Evolutionary conservation across 176 grass and related monocot genomes (phyloP).

Genomic region (Poa annua): DNA sequence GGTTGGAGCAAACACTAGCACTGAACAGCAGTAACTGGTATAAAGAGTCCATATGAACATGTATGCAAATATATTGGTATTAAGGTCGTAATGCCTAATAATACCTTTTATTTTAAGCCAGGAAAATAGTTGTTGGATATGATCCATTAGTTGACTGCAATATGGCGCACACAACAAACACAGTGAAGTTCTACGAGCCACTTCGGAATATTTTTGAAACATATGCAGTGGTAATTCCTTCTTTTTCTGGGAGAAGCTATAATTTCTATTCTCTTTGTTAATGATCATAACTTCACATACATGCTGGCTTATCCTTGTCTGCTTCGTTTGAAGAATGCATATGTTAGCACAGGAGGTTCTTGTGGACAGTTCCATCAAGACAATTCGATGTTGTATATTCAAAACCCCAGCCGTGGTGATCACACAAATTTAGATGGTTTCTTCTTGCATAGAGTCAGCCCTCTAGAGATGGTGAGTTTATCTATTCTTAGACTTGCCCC

Average conservation of each 20-base stretch:
- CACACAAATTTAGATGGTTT: slow-evolving; percentile 38
- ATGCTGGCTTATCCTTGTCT: neutral
- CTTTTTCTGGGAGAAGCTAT: neutral
- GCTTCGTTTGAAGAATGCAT: slow-evolving; percentile 34
- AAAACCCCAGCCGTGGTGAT: slow-evolving; percentile 32
- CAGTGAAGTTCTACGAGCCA: neutral
- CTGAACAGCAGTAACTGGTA: slow-evolving; percentile 49
- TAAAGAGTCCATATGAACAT: neutral
- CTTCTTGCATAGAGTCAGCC: slow-evolving; percentile 44
- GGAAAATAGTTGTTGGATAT: slow-evolving; percentile 62
- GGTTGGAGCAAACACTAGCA: slow-evolving; percentile 45
- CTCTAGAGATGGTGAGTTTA: slow-evolving; percentile 50
- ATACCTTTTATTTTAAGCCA: slow-evolving; percentile 39
- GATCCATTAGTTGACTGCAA: slow-evolving; percentile 43
- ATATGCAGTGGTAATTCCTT: slow-evolving; percentile 53
- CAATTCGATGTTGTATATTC: slow-evolving; percentile 37
- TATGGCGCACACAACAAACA: neutral
- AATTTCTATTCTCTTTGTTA: slow-evolving; percentile 5
- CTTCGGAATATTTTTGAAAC: slow-evolving; percentile 39
- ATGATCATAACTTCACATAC: neutral
- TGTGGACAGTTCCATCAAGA: slow-evolving; percentile 42
- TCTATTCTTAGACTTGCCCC: neutral
- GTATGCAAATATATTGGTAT: neutral
- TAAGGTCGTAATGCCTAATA: neutral
- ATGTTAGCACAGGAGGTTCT: slow-evolving; percentile 35